phyloP scores from a whole-genome alignment of 192 early-diverging fungal species.

The Bifiguratus adelaidae region DNA sequence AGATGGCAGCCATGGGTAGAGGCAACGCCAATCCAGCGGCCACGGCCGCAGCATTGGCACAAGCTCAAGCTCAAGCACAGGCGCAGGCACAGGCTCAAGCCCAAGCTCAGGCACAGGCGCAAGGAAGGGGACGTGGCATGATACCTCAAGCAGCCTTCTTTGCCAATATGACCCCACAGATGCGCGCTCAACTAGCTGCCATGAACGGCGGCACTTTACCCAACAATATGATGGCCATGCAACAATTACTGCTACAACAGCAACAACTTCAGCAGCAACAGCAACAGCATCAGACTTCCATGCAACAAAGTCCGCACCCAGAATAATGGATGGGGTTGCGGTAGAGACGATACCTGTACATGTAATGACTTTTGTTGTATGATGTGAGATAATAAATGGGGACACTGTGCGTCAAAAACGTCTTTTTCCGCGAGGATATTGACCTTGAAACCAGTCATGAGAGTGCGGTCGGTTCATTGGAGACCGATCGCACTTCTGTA shows the following conservation, averaged over 20 bases:
- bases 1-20: neutral
- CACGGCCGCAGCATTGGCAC: neutral
- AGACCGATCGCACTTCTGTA: too few species aligned
- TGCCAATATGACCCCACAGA: neutral
- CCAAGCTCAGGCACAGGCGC: constrained; percentile 1
- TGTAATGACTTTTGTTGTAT: too few species aligned
- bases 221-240: too few species aligned
- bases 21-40: neutral
- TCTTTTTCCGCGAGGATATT: too few species aligned
- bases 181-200: neutral
- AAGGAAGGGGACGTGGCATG: neutral
- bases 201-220: neutral
- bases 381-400: too few species aligned
- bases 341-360: too few species aligned
- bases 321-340: too few species aligned
- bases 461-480: too few species aligned
- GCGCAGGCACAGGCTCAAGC: constrained; percentile 8
- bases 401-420: too few species aligned
- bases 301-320: too few species aligned
- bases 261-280: neutral
- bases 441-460: too few species aligned
- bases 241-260: too few species aligned
- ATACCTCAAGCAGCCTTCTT: neutral
- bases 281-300: neutral
- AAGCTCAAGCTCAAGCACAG: constrained; percentile 9